Evolutionary conservation across 73 alveolate genomes (phyloP).

Genomic region (Loxodes magnus): DNA sequence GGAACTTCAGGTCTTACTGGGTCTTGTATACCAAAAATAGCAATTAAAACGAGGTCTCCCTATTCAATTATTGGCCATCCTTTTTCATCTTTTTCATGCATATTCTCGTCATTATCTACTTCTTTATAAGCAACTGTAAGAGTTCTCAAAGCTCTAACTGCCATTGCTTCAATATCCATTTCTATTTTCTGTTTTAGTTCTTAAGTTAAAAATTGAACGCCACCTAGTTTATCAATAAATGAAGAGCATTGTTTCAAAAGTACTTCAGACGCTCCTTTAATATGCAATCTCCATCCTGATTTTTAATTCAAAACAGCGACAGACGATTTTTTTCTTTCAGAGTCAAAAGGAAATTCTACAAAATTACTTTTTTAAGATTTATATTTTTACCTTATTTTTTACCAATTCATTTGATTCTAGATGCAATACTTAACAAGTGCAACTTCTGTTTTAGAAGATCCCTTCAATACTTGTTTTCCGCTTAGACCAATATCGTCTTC

Average conservation of each 20-base stretch:
- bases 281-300: slow-evolving; percentile 34
- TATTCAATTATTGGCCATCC: slow-evolving; percentile 43
- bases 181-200: slow-evolving; percentile 13
- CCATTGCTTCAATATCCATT: slow-evolving; percentile 49
- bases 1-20: slow-evolving; percentile 53
- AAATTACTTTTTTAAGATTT: slow-evolving; percentile 14
- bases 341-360: slow-evolving; percentile 49
- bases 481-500: too few relatives aligned
- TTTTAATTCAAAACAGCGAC: slow-evolving; percentile 27
- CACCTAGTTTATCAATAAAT: slow-evolving; percentile 30
- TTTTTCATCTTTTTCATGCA: slow-evolving; percentile 25
- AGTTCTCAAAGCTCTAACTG: slow-evolving; percentile 31
- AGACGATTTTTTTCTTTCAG: slow-evolving; percentile 58
- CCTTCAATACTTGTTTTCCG: too few relatives aligned
- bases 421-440: neutral
- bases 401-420: neutral
- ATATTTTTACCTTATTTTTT: neutral
- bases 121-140: slow-evolving; percentile 33
- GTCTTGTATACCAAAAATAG: slow-evolving; percentile 63
- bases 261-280: slow-evolving; percentile 64
- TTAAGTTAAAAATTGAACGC: slow-evolving; percentile 17
- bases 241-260: slow-evolving; percentile 38
- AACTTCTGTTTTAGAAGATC: neutral
- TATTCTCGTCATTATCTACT: slow-evolving; percentile 24
- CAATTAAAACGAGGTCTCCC: slow-evolving; percentile 42